Evolutionary conservation across 1,284 basidiomycete species (phyloP).

Genomic region (Megacollybia platyphylla): DNA sequence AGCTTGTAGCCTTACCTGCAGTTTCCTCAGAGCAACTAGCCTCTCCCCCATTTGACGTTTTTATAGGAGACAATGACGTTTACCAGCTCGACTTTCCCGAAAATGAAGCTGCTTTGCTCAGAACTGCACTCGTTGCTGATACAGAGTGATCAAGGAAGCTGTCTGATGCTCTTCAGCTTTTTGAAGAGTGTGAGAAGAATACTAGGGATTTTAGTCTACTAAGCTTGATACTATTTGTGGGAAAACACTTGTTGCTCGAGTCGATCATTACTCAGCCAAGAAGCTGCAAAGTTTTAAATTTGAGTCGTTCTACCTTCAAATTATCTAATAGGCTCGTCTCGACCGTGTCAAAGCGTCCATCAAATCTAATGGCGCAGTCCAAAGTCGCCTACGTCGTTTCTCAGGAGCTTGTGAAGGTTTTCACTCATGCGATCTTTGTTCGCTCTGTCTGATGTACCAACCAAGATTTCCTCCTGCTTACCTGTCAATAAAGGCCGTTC

Average conservation of each 20-base stretch:
- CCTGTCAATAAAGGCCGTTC: conserved; percentile 82
- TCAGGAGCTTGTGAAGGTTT: conserved; percentile 37
- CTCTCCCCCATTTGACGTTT: not conserved
- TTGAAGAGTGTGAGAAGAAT: conserved; percentile 27
- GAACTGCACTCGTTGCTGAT: conserved; percentile 21
- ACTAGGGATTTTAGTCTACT: conserved; percentile 17
- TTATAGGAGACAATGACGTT: conserved; percentile 1
- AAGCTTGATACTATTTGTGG: not conserved
- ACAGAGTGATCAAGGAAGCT: conserved; percentile 27
- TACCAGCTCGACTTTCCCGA: conserved; percentile 20
- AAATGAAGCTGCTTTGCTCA: conserved; percentile 18
- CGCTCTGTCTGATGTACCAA: conserved; percentile 7
- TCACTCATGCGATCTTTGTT: not conserved
- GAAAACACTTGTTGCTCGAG: not conserved
- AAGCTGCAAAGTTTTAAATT: too few relatives aligned
- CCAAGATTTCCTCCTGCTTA: conserved; percentile 52
- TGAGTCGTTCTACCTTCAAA: too few relatives aligned
- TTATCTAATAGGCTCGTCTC: too few relatives aligned
- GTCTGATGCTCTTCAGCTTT: conserved; percentile 28
- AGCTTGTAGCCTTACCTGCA: conserved; percentile 20
- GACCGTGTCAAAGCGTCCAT: not conserved
- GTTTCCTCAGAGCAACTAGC: conserved; percentile 9
- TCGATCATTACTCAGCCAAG: too few relatives aligned
- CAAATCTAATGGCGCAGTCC: not conserved
- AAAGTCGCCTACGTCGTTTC: conserved; percentile 42